phyloP scores from a whole-genome alignment of 192 early-diverging fungal species.

The Mortierella hygrophila region DNA sequence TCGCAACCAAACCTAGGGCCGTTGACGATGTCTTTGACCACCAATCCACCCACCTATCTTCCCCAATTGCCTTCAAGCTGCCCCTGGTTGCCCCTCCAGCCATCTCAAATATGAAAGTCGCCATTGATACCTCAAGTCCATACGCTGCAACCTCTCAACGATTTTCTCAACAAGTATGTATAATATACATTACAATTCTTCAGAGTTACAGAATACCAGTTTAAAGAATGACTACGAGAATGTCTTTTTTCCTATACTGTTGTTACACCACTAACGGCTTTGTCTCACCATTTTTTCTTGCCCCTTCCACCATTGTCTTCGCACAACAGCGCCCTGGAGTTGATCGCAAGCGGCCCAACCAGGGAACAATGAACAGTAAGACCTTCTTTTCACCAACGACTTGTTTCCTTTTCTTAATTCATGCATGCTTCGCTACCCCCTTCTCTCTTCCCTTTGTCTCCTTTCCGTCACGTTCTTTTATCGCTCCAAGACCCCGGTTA shows the following conservation, averaged over 20 bases:
- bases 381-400: background rate
- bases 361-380: background rate
- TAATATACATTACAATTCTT: background rate
- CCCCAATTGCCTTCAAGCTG: conserved; percentile 15
- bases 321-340: conserved; percentile 15
- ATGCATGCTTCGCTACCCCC: background rate
- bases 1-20: conserved; percentile 35
- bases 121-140: background rate
- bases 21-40: conserved; percentile 24
- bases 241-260: background rate
- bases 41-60: background rate
- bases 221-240: background rate
- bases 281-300: background rate
- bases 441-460: background rate
- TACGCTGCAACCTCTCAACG: conserved; percentile 14
- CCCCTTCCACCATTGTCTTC: background rate
- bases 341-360: conserved; percentile 18
- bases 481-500: background rate
- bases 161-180: conserved; percentile 26
- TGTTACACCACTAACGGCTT: background rate
- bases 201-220: background rate
- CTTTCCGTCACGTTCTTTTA: background rate
- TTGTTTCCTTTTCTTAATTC: background rate
- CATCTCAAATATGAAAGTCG: conserved; percentile 6
- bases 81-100: conserved; percentile 9